Evolutionary conservation across 2,329 filamentous ascomycete species (phyloP), one percentile per base, ranked within the genome.

Genomic region (Monosporascus sp.): DNA sequence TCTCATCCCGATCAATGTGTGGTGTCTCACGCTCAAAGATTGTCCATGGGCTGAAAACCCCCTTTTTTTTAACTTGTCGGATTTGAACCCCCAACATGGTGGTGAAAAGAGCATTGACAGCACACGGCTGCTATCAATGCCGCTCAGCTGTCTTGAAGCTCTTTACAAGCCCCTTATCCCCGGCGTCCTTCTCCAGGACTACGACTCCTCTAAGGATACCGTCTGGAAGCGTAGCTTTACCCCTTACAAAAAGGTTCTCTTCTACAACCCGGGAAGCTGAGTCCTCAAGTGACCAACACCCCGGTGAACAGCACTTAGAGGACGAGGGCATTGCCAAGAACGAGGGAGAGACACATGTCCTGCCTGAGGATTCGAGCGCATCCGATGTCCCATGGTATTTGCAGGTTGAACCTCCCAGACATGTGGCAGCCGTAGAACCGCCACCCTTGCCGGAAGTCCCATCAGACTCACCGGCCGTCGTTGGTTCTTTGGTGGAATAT

Each of bases 401-500:
- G 27, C 85, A 94, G 65, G 84, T 89, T 60, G 81, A 89, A 43
- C 73, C 80, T 1, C 80, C 81, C 1, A 70, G 74, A 37, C 79
- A 82, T 55, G 71, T 78, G 0, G 72, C 76, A 5, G 71, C 74
- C 24, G 70, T 79, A n/a, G 71, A 72, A 41, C 73, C 74, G 19
- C 68, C 72, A 3, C 71, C 70, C 1, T 60, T 82, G 7, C 82
- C 80, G 19, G 74, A 74, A n/a, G 65, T 78, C 1, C 92, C 92
- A 0, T 72, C 78, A 2, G 78, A 86, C 53, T 75, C 91, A 0
- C 94, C 94, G 0, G 74, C 81, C 1, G 77, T 97, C 17, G 77
- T 97, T 5, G 72, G 81, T 26, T 80, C 85, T 3, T 78, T 97
- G 51, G 75, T 97, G 31, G 78, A 91, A 57, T 90, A 91, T 65